Conservation (phyloP, 257 asterid species). For the Solanum okadae region DNA sequence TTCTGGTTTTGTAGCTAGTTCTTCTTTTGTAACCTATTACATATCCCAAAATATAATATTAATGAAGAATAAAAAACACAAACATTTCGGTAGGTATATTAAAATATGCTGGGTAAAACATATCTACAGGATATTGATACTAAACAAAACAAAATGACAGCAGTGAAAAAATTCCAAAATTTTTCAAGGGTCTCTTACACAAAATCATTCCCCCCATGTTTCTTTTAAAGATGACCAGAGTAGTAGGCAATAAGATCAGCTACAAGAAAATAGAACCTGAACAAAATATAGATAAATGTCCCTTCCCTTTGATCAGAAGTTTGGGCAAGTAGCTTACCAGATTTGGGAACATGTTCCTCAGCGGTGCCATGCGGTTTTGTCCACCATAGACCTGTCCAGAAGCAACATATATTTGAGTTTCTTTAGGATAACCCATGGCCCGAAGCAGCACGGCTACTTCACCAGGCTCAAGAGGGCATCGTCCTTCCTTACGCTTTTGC, state of each 20-base stretch:
- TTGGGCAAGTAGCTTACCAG: slow-evolving; percentile 42
- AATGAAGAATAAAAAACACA: not conserved
- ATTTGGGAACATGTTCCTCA: slow-evolving; percentile 97
- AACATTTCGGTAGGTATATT: not conserved
- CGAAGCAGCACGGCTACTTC: slow-evolving; percentile 99
- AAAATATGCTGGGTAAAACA: not conserved
- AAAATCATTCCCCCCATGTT: not conserved
- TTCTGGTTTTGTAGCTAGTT: slow-evolving; percentile 67
- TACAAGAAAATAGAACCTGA: not conserved
- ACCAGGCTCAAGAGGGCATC: slow-evolving; percentile 98
- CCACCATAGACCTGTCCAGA: slow-evolving; percentile 99
- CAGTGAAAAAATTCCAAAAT: not conserved
- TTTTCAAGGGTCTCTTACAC: not conserved
- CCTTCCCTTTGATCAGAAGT: not conserved
- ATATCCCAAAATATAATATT: not conserved
- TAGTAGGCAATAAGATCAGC: not conserved
- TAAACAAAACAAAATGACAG: not conserved
- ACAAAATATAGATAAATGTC: not conserved
- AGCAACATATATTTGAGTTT: slow-evolving; percentile 96
- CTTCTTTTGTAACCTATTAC: slow-evolving; percentile 90
- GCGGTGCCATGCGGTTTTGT: slow-evolving; percentile 98
- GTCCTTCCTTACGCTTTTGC: slow-evolving; percentile 98
- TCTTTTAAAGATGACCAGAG: not conserved
- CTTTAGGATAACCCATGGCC: slow-evolving; percentile 98
- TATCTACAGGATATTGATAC: not conserved